A percentile compares a stretch with the other conserved stretches of the same genome.
Evolutionary conservation across 2,329 filamentous ascomycete species (phyloP).

Genomic region (Septoria linicola): DNA sequence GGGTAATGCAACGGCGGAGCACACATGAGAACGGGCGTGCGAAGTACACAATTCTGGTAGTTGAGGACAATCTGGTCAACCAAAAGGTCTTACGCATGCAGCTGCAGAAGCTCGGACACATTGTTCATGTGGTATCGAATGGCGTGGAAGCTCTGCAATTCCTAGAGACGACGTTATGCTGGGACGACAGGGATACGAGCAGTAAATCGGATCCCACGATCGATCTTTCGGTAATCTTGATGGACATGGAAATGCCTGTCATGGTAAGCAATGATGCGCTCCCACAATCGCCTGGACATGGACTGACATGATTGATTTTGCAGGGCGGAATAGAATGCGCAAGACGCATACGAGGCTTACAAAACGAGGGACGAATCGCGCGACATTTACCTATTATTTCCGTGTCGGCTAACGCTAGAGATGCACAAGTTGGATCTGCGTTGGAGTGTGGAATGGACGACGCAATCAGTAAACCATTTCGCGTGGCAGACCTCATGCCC

Average conservation of each 20-base stretch:
- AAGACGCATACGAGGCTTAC: conserved; percentile 63
- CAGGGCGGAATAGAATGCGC: conserved; percentile 77
- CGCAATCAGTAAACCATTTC: conserved; percentile 69
- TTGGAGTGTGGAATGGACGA: conserved; percentile 72
- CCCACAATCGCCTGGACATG: neutral
- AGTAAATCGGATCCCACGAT: neutral
- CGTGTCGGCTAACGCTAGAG: conserved; percentile 73
- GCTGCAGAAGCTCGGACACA: conserved; percentile 39
- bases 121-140: conserved; percentile 42
- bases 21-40: no score
- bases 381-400: conserved; percentile 69
- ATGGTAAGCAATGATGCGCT: conserved; percentile 54
- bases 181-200: conserved; percentile 10
- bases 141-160: conserved; percentile 41
- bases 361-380: conserved; percentile 59
- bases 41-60: conserved; percentile 26
- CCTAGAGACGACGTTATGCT: conserved; percentile 30
- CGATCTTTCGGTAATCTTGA: conserved; percentile 37
- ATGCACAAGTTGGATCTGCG: conserved; percentile 68
- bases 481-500: conserved; percentile 26
- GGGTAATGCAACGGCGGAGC: no score
- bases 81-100: conserved; percentile 45
- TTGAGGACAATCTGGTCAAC: conserved; percentile 45
- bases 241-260: conserved; percentile 79
- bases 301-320: conserved; percentile 61